Evolutionary conservation across 2,329 filamentous ascomycete genomes (phyloP), one percentile per base, ranked within the genome.

Genomic region (Tolypocladium amazonense): DNA sequence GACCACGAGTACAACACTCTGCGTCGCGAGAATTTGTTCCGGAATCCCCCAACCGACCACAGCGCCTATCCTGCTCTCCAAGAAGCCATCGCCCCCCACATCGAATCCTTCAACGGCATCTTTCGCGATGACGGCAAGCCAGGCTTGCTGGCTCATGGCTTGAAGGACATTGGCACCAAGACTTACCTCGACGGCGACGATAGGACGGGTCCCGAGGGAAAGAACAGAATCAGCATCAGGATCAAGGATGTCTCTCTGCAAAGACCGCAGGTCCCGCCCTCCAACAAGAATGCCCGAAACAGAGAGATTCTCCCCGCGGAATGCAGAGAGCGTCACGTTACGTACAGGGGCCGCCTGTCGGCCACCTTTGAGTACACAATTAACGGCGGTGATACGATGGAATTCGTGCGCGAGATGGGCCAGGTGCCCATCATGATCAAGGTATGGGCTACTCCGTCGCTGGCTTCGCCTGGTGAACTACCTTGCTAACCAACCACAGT

Each of bases 31-130:
- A 83, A 89, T 58, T 88, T 99, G 27, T 99, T 99, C 74, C 82
- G 85, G 68, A 87, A 95, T 66, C 93, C 94, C 23, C 93, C 94
- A 0, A 88, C 84, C 69, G 92, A 97, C 71, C 88, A 85, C 66
- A 89, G 89, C 12, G 91, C 93, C 61, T 97, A 96, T 70, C 94
- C 94, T 18, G 83, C 89, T 27, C 84, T 99, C 56, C 88, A 92
- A 68, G 83, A 84, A 62, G 90, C 93, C n/a, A 87, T 97, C 61
- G 82, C 89, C 65, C 94, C 94, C 56, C 94, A 99, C 74, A 88
- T 97, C 67, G 88, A 97, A 69, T 94, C 94, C 8, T 99, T 97
- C 84, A 96, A 99, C 78, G 87, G 87, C 58, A 81, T 97, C 56
- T 95, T 97, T 71, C 84, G 86, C 38, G 79, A 82, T 60, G 82